These are phyloP conservation scores for Hydnum rufescens DNA, from an alignment of 768 basidiomycete species.

Conservation along the genomic window DNA sequence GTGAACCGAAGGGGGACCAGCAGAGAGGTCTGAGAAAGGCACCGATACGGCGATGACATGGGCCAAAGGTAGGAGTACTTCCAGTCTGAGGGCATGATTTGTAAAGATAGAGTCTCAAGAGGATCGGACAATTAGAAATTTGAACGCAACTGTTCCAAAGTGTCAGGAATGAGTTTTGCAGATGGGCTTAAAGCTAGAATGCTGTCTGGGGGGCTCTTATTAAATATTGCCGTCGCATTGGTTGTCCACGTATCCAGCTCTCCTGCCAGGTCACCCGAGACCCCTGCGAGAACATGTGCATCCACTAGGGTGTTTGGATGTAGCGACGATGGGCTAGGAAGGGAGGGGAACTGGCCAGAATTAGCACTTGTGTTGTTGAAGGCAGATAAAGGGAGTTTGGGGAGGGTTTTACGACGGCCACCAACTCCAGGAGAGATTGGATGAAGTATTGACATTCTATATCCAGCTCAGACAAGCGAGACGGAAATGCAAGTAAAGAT, in stretches of 20 bases:
- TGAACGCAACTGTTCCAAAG: no score
- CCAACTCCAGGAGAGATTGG: not conserved
- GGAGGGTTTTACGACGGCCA: conserved; percentile 14
- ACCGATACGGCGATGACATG: not conserved
- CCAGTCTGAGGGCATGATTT: not conserved
- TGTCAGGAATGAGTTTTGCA: no score
- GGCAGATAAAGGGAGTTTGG: conserved; percentile 53
- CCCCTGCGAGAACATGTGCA: no score
- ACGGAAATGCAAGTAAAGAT: no score
- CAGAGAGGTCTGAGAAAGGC: not conserved
- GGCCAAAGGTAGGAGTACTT: not conserved
- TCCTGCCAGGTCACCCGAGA: conserved; percentile 20
- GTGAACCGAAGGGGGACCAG: not conserved
- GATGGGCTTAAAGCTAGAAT: no score
- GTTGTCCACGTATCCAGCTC: not conserved
- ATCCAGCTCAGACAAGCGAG: no score
- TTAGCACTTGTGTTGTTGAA: conserved; percentile 50
- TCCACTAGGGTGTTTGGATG: conserved; percentile 48
- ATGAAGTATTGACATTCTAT: no score
- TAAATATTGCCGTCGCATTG: not conserved
- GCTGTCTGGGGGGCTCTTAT: no score
- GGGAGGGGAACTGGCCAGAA: conserved; percentile 44
- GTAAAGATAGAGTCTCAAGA: not conserved
- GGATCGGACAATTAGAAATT: not conserved
- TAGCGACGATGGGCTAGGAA: conserved; percentile 46